Evolutionary conservation across 371 early-diverging fungal genomes (phyloP).

Genomic region (Haplosporangium sp.): DNA sequence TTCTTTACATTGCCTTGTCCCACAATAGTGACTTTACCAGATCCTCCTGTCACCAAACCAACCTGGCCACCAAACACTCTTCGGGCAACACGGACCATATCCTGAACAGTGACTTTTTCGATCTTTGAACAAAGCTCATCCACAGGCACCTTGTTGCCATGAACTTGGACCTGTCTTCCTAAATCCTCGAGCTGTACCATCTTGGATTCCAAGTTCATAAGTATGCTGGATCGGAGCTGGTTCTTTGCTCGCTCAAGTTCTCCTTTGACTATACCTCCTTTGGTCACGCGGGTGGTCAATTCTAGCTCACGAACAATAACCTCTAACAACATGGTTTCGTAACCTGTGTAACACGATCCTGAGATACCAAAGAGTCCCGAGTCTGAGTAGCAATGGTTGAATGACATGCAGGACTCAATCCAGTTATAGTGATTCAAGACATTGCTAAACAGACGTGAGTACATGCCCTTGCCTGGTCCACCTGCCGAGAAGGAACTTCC

Average conservation of each 20-base stretch:
- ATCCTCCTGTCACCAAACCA: slow-evolving; percentile 64
- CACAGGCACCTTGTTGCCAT: slow-evolving; percentile 80
- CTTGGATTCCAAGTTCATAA: slow-evolving; percentile 94
- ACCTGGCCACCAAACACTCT: slow-evolving; percentile 70
- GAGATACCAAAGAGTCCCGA: slow-evolving; percentile 94
- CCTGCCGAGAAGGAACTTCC: slow-evolving; percentile 98
- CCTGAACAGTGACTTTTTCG: slow-evolving; percentile 76
- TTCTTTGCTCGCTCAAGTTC: slow-evolving; percentile 94
- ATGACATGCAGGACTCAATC: slow-evolving; percentile 93
- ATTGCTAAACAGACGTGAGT: slow-evolving; percentile 94
- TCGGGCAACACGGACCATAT: slow-evolving; percentile 77
- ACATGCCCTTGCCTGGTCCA: slow-evolving; percentile 99
- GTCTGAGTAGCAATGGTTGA: slow-evolving; percentile 92
- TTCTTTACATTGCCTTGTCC: slow-evolving; percentile 65
- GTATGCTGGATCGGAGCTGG: slow-evolving; percentile 89
- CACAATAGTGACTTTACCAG: slow-evolving; percentile 68
- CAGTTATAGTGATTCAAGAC: slow-evolving; percentile 94
- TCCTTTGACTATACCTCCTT: slow-evolving; percentile 58
- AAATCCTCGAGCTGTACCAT: slow-evolving; percentile 95
- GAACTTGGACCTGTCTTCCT: slow-evolving; percentile 90
- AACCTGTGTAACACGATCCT: slow-evolving; percentile 84
- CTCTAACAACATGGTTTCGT: slow-evolving; percentile 75
- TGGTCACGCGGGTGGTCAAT: slow-evolving; percentile 69
- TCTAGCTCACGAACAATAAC: slow-evolving; percentile 88
- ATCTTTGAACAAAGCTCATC: slow-evolving; percentile 83